Conservation (phyloP, 495 filamentous ascomycete genomes). For the Wilcoxina mikolae region DNA sequence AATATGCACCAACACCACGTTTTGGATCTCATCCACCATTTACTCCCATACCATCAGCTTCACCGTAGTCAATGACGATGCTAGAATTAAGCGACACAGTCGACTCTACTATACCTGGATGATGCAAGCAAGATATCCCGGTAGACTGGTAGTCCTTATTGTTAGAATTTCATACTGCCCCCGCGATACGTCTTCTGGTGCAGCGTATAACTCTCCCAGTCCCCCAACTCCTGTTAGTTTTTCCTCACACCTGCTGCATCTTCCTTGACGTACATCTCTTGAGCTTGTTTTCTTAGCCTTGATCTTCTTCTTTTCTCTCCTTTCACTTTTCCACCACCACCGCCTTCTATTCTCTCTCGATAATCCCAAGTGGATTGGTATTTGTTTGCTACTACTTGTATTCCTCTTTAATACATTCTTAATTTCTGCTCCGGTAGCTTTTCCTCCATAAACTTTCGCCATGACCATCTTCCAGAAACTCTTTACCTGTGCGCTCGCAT, state of each 20-base stretch:
- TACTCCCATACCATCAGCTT: neutral
- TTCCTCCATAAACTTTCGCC: slow-evolving; percentile 28
- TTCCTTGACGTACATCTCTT: too few relatives aligned
- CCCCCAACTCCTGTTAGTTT: too few relatives aligned
- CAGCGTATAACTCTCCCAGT: too few relatives aligned
- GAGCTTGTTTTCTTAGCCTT: too few relatives aligned
- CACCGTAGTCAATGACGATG: neutral
- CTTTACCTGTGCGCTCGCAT: slow-evolving; percentile 30
- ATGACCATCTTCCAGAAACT: slow-evolving; percentile 34
- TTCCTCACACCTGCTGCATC: too few relatives aligned
- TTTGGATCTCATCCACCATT: neutral
- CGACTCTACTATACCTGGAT: too few relatives aligned
- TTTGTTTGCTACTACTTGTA: neutral
- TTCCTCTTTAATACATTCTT: neutral
- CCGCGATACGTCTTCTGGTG: too few relatives aligned
- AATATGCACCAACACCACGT: neutral
- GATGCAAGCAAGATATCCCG: too few relatives aligned
- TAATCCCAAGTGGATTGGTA: slow-evolving; percentile 4
- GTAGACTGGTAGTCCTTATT: too few relatives aligned
- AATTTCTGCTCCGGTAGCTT: slow-evolving; percentile 1
- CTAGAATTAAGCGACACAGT: neutral
- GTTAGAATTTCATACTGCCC: too few relatives aligned
- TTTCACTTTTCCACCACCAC: neutral
- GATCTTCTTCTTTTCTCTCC: neutral
- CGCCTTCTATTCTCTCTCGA: neutral